These are phyloP conservation scores for Hypoxylon cercidicola DNA, from an alignment of 495 filamentous ascomycete genomes.

Conservation along the genomic window DNA sequence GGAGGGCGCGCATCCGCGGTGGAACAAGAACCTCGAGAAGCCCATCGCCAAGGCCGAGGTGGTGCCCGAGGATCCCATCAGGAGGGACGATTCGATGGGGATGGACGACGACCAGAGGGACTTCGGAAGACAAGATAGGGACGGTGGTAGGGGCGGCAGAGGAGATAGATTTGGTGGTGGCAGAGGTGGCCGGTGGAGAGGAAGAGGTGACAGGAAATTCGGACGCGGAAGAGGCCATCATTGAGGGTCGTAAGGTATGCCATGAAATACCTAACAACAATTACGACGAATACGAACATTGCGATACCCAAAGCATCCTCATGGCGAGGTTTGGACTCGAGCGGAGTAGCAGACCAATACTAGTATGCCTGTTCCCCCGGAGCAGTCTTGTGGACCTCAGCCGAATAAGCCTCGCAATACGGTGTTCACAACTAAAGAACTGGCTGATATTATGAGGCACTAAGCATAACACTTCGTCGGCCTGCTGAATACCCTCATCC, in stretches of 20 bases:
- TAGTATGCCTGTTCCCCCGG: background rate
- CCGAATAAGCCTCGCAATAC: too few species aligned
- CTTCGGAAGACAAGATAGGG: constrained; percentile 60
- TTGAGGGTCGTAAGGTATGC: constrained; percentile 1
- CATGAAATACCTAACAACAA: background rate
- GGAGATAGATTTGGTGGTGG: constrained; percentile 44
- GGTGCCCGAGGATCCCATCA: constrained; percentile 62
- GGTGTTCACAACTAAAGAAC: too few species aligned
- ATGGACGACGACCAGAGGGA: constrained; percentile 60
- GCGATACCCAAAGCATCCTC: background rate
- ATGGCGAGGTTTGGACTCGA: background rate
- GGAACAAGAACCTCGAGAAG: constrained; percentile 76
- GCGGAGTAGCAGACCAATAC: background rate
- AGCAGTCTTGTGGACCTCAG: background rate
- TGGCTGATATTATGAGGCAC: too few species aligned
- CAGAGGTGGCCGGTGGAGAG: constrained; percentile 48
- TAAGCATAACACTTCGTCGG: too few species aligned
- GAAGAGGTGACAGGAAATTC: constrained; percentile 49
- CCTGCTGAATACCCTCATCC: too few species aligned
- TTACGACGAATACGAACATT: background rate
- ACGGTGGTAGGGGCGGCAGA: constrained; percentile 59
- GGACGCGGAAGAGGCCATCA: constrained; percentile 46
- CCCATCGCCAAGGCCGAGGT: constrained; percentile 73
- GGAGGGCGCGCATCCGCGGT: constrained; percentile 82
- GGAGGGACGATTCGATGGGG: constrained; percentile 60